Evolutionary conservation across 1,139 yeast species (phyloP).

Genomic region (Yamadazyma membranifaciens): DNA sequence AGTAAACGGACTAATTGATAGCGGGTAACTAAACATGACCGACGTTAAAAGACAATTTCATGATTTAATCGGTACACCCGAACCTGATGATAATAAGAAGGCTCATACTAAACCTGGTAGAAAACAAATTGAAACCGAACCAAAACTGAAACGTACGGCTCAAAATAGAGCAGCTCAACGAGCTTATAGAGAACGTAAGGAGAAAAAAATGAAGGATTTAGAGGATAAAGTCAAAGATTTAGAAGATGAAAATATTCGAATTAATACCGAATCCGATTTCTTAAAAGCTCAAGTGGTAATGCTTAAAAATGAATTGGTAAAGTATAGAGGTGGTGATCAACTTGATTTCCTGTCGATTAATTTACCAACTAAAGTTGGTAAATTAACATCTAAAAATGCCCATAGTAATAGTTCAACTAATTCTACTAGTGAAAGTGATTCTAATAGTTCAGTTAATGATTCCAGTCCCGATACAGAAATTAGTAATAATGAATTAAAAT

Average conservation of each 20-base stretch:
- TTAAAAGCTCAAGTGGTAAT: conserved; percentile 74
- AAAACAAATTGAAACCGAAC: conserved; percentile 77
- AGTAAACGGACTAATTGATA: not conserved
- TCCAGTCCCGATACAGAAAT: conserved; percentile 23
- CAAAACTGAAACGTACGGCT: conserved; percentile 85
- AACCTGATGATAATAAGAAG: conserved; percentile 36
- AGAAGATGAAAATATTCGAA: conserved; percentile 66
- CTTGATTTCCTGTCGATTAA: conserved; percentile 29
- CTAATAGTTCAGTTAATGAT: conserved; percentile 17
- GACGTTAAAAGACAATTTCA: conserved; percentile 36
- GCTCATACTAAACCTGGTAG: conserved; percentile 50
- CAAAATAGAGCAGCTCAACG: conserved; percentile 98
- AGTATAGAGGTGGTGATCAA: conserved; percentile 48
- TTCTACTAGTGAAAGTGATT: conserved; percentile 10
- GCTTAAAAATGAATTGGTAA: conserved; percentile 67
- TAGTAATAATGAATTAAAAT: conserved; percentile 18
- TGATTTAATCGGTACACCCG: conserved; percentile 21
- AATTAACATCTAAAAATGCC: conserved; percentile 19
- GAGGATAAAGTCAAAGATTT: conserved; percentile 72
- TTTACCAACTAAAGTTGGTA: conserved; percentile 35
- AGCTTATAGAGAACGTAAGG: conserved; percentile 94
- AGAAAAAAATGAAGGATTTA: conserved; percentile 77
- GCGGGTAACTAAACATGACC: conserved; percentile 21
- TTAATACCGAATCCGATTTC: conserved; percentile 69
- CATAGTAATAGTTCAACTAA: conserved; percentile 11